Evolutionary conservation across 306 rosid species (phyloP).

Genomic region (Cucumis cinereus): DNA sequence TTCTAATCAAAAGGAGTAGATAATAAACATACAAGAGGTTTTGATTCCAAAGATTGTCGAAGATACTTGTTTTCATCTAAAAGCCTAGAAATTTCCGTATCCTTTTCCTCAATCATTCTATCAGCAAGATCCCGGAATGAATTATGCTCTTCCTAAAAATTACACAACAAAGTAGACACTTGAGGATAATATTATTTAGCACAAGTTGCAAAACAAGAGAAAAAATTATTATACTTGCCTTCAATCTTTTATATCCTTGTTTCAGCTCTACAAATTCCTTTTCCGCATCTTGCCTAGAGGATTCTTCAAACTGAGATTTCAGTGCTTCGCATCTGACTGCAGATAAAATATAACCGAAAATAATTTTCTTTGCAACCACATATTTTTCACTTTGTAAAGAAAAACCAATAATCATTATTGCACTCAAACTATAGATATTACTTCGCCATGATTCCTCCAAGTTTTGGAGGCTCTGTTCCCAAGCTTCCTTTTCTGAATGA

Average conservation of each 20-base stretch:
- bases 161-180: slow-evolving; percentile 14
- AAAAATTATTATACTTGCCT: slow-evolving; percentile 34
- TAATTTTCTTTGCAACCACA: slow-evolving; percentile 5
- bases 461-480: slow-evolving; percentile 76
- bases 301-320: slow-evolving; percentile 69
- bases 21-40: slow-evolving; percentile 37
- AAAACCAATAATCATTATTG: slow-evolving; percentile 7
- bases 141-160: slow-evolving; percentile 67
- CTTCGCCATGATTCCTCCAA: slow-evolving; percentile 93
- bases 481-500: slow-evolving; percentile 69
- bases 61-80: slow-evolving; percentile 65
- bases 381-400: not conserved
- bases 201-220: slow-evolving; percentile 7
- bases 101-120: slow-evolving; percentile 87
- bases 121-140: slow-evolving; percentile 91
- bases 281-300: slow-evolving; percentile 38
- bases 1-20: slow-evolving; percentile 9
- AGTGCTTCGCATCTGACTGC: slow-evolving; percentile 78
- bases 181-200: slow-evolving; percentile 8
- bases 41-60: slow-evolving; percentile 61
- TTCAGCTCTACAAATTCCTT: slow-evolving; percentile 85
- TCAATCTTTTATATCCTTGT: slow-evolving; percentile 49
- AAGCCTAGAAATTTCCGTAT: slow-evolving; percentile 72
- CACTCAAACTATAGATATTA: slow-evolving; percentile 25
- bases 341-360: slow-evolving; percentile 13